Evolutionary conservation across 2,329 filamentous ascomycete genomes (phyloP).

Genomic region (Tolypocladium endophyticum): DNA sequence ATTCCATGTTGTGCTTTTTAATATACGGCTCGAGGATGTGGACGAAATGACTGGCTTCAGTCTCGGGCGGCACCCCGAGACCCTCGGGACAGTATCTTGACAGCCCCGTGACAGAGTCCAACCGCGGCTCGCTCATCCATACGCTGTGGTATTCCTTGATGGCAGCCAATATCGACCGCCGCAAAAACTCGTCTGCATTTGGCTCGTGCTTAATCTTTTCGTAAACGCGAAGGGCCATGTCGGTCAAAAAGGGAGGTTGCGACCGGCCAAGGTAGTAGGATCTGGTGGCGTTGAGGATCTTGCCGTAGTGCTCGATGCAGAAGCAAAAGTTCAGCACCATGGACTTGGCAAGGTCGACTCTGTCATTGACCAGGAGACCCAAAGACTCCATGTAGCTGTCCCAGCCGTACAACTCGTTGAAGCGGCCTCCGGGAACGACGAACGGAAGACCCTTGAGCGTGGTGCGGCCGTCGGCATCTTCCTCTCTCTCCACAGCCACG

Average conservation of each 20-base stretch:
- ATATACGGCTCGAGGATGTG: conserved; percentile 76
- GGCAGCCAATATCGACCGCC: conserved; percentile 70
- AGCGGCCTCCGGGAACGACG: conserved; percentile 92
- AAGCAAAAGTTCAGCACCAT: conserved; percentile 98
- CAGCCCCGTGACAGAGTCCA: conserved; percentile 67
- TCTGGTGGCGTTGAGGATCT: conserved; percentile 93
- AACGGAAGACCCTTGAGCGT: conserved; percentile 77
- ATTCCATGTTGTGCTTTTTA: conserved; percentile 71
- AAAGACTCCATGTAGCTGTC: conserved; percentile 98
- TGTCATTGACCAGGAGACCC: conserved; percentile 75
- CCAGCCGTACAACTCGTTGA: conserved; percentile 98
- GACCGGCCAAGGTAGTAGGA: conserved; percentile 93
- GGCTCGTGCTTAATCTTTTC: conserved; percentile 85
- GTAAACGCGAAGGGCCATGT: conserved; percentile 91
- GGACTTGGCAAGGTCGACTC: conserved; percentile 76
- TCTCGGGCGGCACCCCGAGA: conserved; percentile 80
- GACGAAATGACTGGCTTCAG: conserved; percentile 76
- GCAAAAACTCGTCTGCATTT: conserved; percentile 70
- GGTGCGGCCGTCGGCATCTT: conserved; percentile 49
- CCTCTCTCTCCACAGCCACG: conserved; percentile 72
- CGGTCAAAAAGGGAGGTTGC: conserved; percentile 92
- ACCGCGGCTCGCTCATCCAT: conserved; percentile 70
- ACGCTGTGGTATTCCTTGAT: conserved; percentile 95
- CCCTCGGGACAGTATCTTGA: conserved; percentile 80
- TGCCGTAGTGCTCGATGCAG: conserved; percentile 96